Percentiles rank a stretch among this genome's conserved stretches.
phyloP scores from a whole-genome alignment of 2,329 filamentous ascomycete genomes.

The Geosmithia morbida region DNA sequence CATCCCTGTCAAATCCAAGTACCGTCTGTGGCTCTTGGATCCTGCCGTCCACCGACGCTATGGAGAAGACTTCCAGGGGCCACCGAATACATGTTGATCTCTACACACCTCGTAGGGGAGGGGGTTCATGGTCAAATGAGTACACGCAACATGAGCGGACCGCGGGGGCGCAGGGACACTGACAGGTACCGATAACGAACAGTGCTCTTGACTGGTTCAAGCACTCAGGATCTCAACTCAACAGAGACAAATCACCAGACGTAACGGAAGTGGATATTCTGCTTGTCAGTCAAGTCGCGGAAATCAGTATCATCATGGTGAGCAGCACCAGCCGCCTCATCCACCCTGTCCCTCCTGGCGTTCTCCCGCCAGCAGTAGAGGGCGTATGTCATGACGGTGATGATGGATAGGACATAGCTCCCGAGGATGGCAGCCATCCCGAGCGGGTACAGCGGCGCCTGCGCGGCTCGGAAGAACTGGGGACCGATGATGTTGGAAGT shows the following conservation, averaged over 20 bases:
- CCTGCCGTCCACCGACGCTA: no score
- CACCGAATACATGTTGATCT: no score
- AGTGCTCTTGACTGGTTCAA: no score
- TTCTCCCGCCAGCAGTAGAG: constrained; percentile 16
- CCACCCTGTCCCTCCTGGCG: constrained; percentile 8
- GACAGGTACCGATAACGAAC: no score
- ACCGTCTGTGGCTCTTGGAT: no score
- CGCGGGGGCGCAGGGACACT: no score
- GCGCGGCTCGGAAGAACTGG: constrained; percentile 19
- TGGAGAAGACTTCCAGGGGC: no score
- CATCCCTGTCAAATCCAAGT: no score
- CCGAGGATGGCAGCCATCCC: constrained; percentile 11
- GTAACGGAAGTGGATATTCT: constrained; percentile 15
- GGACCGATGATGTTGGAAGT: constrained; percentile 23
- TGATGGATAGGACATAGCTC: constrained; percentile 10
- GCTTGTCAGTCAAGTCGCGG: constrained; percentile 17
- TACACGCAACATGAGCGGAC: no score
- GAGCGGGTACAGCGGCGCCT: constrained; percentile 17
- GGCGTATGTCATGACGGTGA: constrained; percentile 14
- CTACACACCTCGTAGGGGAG: no score
- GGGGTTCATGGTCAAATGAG: no score
- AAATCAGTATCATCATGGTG: constrained; percentile 15
- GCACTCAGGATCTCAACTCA: no score
- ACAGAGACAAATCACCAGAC: constrained; percentile 5
- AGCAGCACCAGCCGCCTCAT: constrained; percentile 3